These are phyloP conservation scores for Suhomyces yuchorum DNA, from an alignment of 1,139 yeast species.

Conservation along the genomic window DNA sequence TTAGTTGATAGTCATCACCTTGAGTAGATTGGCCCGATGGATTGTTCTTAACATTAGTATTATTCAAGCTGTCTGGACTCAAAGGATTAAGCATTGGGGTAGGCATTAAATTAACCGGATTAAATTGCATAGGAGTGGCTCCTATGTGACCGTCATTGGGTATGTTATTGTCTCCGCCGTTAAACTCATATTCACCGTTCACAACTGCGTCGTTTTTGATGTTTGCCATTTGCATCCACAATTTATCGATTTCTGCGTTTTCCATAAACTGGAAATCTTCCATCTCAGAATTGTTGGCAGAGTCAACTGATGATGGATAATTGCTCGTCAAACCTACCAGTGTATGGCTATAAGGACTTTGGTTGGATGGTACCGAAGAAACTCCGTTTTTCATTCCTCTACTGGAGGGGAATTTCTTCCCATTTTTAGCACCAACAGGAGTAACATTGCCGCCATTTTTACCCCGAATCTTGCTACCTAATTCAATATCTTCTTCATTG, in stretches of 20 bases:
- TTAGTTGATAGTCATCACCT: slow-evolving; percentile 7
- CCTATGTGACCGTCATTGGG: not conserved
- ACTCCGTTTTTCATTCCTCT: slow-evolving; percentile 3
- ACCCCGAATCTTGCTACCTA: slow-evolving; percentile 7
- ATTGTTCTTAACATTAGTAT: not conserved
- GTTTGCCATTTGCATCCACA: slow-evolving; percentile 44
- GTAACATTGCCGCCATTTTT: slow-evolving; percentile 1
- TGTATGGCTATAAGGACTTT: slow-evolving; percentile 6
- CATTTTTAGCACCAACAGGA: not conserved
- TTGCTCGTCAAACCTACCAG: slow-evolving; percentile 3
- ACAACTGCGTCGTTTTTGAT: slow-evolving; percentile 28
- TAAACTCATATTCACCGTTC: slow-evolving; percentile 1
- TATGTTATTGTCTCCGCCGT: not conserved
- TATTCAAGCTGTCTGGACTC: slow-evolving; percentile 12
- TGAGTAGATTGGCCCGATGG: not conserved
- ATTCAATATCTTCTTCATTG: slow-evolving; percentile 14
- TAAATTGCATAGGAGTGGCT: not conserved
- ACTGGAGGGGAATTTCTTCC: not conserved
- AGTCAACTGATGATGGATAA: slow-evolving; percentile 14
- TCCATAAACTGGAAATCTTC: slow-evolving; percentile 27
- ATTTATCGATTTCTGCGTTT: slow-evolving; percentile 39
- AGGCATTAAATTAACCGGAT: slow-evolving; percentile 1
- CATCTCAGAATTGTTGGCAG: slow-evolving; percentile 13
- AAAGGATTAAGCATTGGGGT: slow-evolving; percentile 8
- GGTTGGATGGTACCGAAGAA: slow-evolving; percentile 3